Percentiles rank a stretch among this genome's conserved stretches.
Evolutionary conservation across 2,329 filamentous ascomycete genomes (phyloP).

Genomic region (Paraphaeosphaeria sporulosa): DNA sequence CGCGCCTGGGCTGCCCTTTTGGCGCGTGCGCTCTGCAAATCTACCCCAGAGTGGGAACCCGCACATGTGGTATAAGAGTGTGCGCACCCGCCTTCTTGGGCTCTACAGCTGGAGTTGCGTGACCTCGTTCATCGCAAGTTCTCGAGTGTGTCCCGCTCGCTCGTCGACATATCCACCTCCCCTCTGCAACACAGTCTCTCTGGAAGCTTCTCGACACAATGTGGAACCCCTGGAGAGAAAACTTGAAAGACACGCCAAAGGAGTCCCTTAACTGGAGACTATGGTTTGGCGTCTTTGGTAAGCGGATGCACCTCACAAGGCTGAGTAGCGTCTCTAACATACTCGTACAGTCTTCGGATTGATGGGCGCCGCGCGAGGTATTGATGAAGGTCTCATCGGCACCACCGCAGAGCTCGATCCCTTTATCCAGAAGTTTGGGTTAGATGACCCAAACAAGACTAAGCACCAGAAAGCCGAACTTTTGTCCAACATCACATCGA

Average conservation of each 20-base stretch:
- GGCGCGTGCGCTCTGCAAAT: background rate
- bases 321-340: constrained; percentile 15
- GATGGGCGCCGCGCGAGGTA: constrained; percentile 76
- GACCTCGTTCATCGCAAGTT: background rate
- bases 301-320: constrained; percentile 7
- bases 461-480: constrained; percentile 43
- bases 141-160: background rate
- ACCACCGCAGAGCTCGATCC: constrained; percentile 62
- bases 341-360: constrained; percentile 64
- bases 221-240: constrained; percentile 48
- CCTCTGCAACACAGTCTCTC: background rate
- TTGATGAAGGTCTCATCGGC: constrained; percentile 82
- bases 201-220: constrained; percentile 28
- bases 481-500: constrained; percentile 74
- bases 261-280: constrained; percentile 79
- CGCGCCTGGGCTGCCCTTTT: background rate
- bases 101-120: constrained; percentile 4
- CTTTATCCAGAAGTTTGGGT: constrained; percentile 48
- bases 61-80: constrained; percentile 8
- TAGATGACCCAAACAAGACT: constrained; percentile 39
- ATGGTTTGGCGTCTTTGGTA: constrained; percentile 74
- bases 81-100: background rate
- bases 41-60: background rate
- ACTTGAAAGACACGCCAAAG: constrained; percentile 70
- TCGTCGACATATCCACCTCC: background rate